Evolutionary conservation across 2,329 filamentous ascomycete species (phyloP).

Genomic region (Aspergillus melleus): DNA sequence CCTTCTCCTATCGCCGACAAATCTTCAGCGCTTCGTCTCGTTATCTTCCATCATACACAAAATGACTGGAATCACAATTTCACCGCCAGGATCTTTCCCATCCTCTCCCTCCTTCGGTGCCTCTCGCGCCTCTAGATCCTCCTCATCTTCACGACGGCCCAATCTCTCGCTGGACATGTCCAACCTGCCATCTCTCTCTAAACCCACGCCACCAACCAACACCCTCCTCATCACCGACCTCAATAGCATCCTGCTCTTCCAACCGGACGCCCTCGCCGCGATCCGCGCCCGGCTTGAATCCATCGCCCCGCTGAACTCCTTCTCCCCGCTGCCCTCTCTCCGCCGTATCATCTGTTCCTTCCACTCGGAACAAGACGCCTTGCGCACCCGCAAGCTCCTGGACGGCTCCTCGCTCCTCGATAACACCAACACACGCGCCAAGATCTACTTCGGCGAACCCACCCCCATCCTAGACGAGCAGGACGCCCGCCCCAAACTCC

Average conservation of each 20-base stretch:
- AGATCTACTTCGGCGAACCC: constrained; percentile 55
- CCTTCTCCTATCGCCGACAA: constrained; percentile 1
- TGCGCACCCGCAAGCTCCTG: constrained; percentile 45
- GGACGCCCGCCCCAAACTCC: constrained; percentile 43
- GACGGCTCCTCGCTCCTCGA: constrained; percentile 38
- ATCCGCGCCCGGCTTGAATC: constrained; percentile 46
- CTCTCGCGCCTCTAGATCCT: constrained; percentile 24
- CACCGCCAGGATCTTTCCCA: constrained; percentile 24
- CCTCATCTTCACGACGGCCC: constrained; percentile 30
- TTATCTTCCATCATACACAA: not conserved
- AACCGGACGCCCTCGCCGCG: constrained; percentile 43
- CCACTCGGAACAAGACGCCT: constrained; percentile 42
- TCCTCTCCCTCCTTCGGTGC: constrained; percentile 26
- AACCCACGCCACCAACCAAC: constrained; percentile 50
- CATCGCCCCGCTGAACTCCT: constrained; percentile 49
- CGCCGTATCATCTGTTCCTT: constrained; percentile 54
- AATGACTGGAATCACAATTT: constrained; percentile 23
- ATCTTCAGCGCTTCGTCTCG: not conserved
- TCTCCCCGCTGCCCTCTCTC: constrained; percentile 52
- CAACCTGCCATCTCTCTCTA: constrained; percentile 44
- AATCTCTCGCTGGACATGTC: constrained; percentile 49
- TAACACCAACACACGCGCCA: constrained; percentile 34
- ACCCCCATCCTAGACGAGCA: constrained; percentile 47
- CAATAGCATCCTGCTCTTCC: constrained; percentile 47
- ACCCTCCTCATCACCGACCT: constrained; percentile 54